phyloP scores from a whole-genome alignment of 2,329 filamentous ascomycete genomes.

The Trichocomaceae sp. region DNA sequence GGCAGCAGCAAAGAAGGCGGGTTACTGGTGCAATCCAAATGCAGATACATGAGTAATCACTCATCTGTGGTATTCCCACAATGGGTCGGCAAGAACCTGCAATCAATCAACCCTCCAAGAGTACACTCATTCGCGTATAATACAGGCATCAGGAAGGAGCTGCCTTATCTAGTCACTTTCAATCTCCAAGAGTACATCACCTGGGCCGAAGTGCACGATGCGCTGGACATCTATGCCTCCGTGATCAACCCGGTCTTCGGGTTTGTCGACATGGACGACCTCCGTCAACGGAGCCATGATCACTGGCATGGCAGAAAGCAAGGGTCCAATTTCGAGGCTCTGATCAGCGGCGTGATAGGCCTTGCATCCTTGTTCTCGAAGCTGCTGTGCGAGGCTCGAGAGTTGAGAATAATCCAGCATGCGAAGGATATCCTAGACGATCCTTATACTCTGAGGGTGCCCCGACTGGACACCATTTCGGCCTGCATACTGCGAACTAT shows the following conservation, averaged over 20 bases:
- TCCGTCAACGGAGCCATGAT: constrained; percentile 20
- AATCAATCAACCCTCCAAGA: constrained; percentile 27
- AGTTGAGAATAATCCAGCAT: constrained; percentile 23
- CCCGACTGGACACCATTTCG: constrained; percentile 22
- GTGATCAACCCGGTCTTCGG: constrained; percentile 28
- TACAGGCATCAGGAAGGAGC: constrained; percentile 25
- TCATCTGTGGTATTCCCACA: constrained; percentile 30
- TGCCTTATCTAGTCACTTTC: constrained; percentile 17
- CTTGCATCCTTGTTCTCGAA: constrained; percentile 29
- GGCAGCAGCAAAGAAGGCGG: constrained; percentile 14
- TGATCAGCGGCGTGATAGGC: constrained; percentile 26
- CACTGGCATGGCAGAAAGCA: constrained; percentile 25
- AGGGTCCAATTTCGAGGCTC: constrained; percentile 27
- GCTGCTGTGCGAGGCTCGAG: constrained; percentile 17
- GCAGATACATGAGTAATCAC: constrained; percentile 25
- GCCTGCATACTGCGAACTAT: constrained; percentile 47
- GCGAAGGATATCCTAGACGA: constrained; percentile 43
- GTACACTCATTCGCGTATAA: constrained; percentile 36
- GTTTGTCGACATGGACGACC: constrained; percentile 24
- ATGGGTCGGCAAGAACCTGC: constrained; percentile 26
- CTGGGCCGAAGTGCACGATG: constrained; percentile 20
- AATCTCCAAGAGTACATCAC: constrained; percentile 21
- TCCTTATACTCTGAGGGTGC: constrained; percentile 18
- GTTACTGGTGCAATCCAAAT: constrained; percentile 25
- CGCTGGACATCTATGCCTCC: constrained; percentile 25